These are phyloP conservation scores for Penicillium simplicissimum DNA, from an alignment of 495 filamentous ascomycete species.

Conservation along the genomic window DNA sequence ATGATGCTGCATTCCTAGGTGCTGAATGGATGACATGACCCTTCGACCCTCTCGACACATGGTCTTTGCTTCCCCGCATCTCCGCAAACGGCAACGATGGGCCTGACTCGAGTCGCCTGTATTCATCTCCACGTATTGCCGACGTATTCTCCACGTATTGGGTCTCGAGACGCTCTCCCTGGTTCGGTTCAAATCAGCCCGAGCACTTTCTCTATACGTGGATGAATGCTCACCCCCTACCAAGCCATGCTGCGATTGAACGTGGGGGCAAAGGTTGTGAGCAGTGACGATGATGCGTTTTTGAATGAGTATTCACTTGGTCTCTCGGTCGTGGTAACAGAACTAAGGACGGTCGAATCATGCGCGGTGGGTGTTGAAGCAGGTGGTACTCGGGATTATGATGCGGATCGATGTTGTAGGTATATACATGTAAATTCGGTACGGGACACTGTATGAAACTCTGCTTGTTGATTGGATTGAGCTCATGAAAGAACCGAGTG, in stretches of 20 bases:
- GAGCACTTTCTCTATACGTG: too few relatives aligned
- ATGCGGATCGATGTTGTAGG: neutral
- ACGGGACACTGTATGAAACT: neutral
- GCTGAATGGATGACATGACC: neutral
- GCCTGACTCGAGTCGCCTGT: neutral
- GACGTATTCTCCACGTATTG: neutral
- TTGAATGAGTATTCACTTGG: too few relatives aligned
- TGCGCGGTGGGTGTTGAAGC: too few relatives aligned
- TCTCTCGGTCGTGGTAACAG: too few relatives aligned
- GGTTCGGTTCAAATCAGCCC: too few relatives aligned
- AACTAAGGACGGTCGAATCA: too few relatives aligned
- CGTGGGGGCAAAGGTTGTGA: too few relatives aligned
- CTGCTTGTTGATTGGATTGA: neutral
- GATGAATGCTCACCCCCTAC: too few relatives aligned
- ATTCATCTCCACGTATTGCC: neutral
- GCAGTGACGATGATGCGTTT: too few relatives aligned
- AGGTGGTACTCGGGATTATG: neutral
- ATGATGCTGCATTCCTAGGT: neutral
- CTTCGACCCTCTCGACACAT: neutral
- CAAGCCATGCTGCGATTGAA: too few relatives aligned
- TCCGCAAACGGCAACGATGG: constrained; percentile 3
- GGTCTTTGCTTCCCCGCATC: constrained; percentile 17
- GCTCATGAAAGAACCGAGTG: neutral
- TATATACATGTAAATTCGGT: neutral
- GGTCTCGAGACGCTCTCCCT: too few relatives aligned